Base-by-base conservation (phyloP, 2,329 filamentous ascomycete species). In the Fusarium palustre region DNA sequence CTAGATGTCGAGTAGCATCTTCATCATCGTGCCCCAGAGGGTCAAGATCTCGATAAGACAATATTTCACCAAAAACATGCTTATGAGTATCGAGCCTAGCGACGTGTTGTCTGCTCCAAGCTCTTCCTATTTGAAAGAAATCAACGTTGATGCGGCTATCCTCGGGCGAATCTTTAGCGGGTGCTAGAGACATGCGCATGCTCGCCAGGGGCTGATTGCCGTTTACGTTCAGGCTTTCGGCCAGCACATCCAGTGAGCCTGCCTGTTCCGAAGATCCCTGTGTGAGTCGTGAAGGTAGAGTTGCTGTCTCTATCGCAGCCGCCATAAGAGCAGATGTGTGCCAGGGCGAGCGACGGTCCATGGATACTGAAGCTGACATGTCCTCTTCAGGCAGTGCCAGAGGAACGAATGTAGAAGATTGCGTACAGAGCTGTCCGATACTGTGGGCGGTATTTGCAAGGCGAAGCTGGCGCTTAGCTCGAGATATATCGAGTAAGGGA, bases 131-230 rank as follows among this genome's bases (percentile, higher is more conserved):
- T 25, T 76, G 74, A 55, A 79, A 78, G 7, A 79, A 72, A 25
- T 78, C 73, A 7, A 79, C 67, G 20, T 80, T 72, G 9, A 78
- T 69, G 28, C 76, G 74, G 24, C 68, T 71, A 9, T 78, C 69
- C 25, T 76, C 70, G 28, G 75, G 69, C 6, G 74, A 75, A 10
- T 76, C 74, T 11, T 77, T 74, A 12, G 75, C 73, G 15, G 69
- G 58, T 39, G 80, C 75, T 62, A 92, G 81, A 52, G 86, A 89
- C 82, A 97, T 88, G 60, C 89, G 86, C 48, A 97, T 82, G 64
- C 90, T 90, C 9, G 91, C 92, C 34, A 98, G 89, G 28, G 88
- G 91, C 75, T 94, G 93, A 64, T 89, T 91, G n/a, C 92, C 93
- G 59, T 91, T 90, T 31, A 88, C 85, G 70, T 93, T 94, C 55